Conservation (phyloP, 306 rosid species). For the Calophaca sinica region DNA sequence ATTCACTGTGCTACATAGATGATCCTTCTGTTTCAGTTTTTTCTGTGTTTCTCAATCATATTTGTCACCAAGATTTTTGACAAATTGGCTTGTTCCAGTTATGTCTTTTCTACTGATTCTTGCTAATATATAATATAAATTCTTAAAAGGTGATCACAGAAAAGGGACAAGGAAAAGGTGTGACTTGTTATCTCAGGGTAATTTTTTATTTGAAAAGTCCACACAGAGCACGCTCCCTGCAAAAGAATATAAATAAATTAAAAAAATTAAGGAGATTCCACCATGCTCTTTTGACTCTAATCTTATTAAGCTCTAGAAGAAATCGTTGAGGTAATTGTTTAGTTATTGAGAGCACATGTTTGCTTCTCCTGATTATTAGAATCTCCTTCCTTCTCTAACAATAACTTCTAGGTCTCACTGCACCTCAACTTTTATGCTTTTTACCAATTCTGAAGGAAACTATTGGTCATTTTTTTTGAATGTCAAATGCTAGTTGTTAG, state of each 20-base stretch:
- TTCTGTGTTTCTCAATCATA: background rate
- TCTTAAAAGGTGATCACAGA: background rate
- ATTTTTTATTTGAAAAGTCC: slow-evolving; percentile 8
- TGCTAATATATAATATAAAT: background rate
- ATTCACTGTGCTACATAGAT: slow-evolving; percentile 6
- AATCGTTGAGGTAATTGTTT: too few relatives aligned
- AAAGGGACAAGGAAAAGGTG: slow-evolving; percentile 6
- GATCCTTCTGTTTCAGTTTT: background rate
- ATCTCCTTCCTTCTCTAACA: too few relatives aligned
- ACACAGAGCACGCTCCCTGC: background rate
- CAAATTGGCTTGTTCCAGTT: background rate
- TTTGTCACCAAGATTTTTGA: background rate
- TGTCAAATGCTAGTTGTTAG: too few relatives aligned
- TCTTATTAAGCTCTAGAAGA: background rate
- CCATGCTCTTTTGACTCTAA: background rate
- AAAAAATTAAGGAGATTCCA: background rate
- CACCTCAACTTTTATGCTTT: too few relatives aligned
- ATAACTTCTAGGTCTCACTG: too few relatives aligned
- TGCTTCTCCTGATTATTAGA: too few relatives aligned
- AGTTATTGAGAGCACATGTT: too few relatives aligned
- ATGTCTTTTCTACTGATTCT: slow-evolving; percentile 1
- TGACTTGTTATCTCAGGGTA: slow-evolving; percentile 19
- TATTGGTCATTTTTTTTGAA: too few relatives aligned
- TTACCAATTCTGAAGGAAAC: too few relatives aligned
- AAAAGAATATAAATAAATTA: background rate